phyloP scores from a whole-genome alignment of 2,329 filamentous ascomycete species.

The Gyromitra esculenta region DNA sequence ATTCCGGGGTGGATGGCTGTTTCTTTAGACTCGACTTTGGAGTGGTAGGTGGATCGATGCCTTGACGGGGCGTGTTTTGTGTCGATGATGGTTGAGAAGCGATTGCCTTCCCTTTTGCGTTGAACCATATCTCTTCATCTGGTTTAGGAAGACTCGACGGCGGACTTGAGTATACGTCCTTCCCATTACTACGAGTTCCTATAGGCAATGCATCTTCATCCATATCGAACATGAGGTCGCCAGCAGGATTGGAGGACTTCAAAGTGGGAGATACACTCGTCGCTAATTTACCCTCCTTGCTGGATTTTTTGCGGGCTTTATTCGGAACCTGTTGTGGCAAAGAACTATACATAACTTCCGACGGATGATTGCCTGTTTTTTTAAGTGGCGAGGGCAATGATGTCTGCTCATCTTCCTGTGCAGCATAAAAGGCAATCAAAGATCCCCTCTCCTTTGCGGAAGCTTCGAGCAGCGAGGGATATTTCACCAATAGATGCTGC shows the following conservation, averaged over 20 bases:
- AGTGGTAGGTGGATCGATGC: constrained; percentile 2
- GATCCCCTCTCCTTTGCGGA: constrained; percentile 61
- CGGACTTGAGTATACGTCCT: constrained; percentile 10
- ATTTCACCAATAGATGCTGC: constrained; percentile 62
- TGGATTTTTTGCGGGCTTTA: constrained; percentile 38
- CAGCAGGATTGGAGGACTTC: constrained; percentile 61
- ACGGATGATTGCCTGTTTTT: constrained; percentile 18
- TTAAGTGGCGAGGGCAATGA: constrained; percentile 14
- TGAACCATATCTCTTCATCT: constrained; percentile 60
- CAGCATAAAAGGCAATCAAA: constrained; percentile 48
- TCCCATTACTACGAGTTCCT: neutral
- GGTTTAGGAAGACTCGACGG: constrained; percentile 54
- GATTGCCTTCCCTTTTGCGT: constrained; percentile 61
- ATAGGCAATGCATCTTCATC: constrained; percentile 69
- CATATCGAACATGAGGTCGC: constrained; percentile 93
- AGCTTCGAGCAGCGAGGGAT: constrained; percentile 62
- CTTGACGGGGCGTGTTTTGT: constrained; percentile 10
- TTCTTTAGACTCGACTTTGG: constrained; percentile 23
- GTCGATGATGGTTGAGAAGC: constrained; percentile 31
- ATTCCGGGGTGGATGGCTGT: constrained; percentile 64
- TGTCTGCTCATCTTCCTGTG: constrained; percentile 36
- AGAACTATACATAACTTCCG: constrained; percentile 1
- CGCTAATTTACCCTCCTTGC: constrained; percentile 38
- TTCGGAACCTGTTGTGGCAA: constrained; percentile 20
- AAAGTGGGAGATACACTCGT: constrained; percentile 21